phyloP scores from a whole-genome alignment of 768 basidiomycete species.

The Termitomyces sp. region DNA sequence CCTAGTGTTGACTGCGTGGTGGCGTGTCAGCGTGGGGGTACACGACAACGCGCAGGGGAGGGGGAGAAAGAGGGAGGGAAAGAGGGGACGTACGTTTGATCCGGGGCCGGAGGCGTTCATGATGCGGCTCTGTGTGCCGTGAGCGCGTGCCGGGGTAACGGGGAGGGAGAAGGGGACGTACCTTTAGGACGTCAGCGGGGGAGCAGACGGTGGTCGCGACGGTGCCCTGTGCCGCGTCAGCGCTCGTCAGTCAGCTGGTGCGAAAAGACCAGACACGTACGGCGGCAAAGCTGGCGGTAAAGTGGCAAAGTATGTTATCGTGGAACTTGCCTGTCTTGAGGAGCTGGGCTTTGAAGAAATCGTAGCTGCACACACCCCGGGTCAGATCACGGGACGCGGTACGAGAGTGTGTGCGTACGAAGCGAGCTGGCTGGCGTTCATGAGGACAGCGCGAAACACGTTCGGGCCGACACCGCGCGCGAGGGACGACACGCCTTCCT shows the following conservation, averaged over 20 bases:
- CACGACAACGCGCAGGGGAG: no score
- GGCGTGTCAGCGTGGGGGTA: neutral
- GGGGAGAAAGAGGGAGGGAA: neutral
- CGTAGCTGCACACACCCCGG: slow-evolving; percentile 48
- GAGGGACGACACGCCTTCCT: slow-evolving; percentile 78
- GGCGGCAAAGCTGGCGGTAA: slow-evolving; percentile 82
- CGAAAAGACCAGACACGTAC: slow-evolving; percentile 33
- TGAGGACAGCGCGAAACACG: slow-evolving; percentile 78
- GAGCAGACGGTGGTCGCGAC: slow-evolving; percentile 89
- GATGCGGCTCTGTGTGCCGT: slow-evolving; percentile 55
- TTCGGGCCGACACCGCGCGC: slow-evolving; percentile 79
- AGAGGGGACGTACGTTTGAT: slow-evolving; percentile 47
- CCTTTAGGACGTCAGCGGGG: slow-evolving; percentile 83
- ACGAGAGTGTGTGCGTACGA: slow-evolving; percentile 47
- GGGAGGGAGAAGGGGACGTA: slow-evolving; percentile 21
- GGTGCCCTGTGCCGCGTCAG: slow-evolving; percentile 49
- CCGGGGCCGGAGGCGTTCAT: slow-evolving; percentile 88
- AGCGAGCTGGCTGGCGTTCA: slow-evolving; percentile 91
- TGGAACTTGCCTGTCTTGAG: slow-evolving; percentile 66
- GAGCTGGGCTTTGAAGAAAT: slow-evolving; percentile 86
- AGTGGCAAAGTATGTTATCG: slow-evolving; percentile 81
- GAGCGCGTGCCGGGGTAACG: no score
- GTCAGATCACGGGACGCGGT: neutral
- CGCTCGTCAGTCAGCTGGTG: neutral
- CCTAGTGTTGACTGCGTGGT: slow-evolving; percentile 55